Base-by-base conservation (phyloP, 2,329 filamentous ascomycete genomes). In the Westerdykella sp. region DNA sequence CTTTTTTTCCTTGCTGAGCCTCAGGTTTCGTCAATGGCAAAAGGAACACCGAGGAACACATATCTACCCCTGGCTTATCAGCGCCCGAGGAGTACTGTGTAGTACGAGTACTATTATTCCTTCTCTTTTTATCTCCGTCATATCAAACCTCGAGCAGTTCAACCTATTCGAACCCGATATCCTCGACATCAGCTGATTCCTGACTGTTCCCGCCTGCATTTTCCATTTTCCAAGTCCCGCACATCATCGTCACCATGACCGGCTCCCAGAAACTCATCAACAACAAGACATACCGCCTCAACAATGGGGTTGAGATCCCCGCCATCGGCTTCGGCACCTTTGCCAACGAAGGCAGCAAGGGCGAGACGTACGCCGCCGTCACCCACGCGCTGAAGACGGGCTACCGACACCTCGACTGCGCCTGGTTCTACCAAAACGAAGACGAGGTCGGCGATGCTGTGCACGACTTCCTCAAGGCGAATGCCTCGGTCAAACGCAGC, bases 261-360 rank as follows among this genome's bases (percentile, higher is more conserved):
- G 41, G 37, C 44, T 39, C n/a, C n/a, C 42, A 38, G 30, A 50
- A 53, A 34, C 51, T 56, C 42, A 50, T 56, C 34, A 66, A 65
- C 56, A 45, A 54, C 31, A 68, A 69, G 58, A 71, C 69, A 37
- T 78, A 73, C 67, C 76, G 65, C 50, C 70, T 80, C 40, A 74
- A 66, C 70, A 79, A 78, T 59, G 76, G 76, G 54, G 76, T 83
- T 46, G 73, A 72, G 60, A 83, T 87, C 30, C 85, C 85, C 37
- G 75, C 73, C 31, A 73, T 88, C 13, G 85, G 84, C 31, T 87
- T 87, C 56, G 85, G 85, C 44, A 83, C 86, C 48, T 88, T 85
- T 65, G 77, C 76, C 49, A 84, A 76, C 63, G 82, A 86, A 68
- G 82, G 80, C 44, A 76, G 80, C n/a, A 72, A 73, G 12, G 65